Percentiles rank a stretch among this genome's conserved stretches.
Conservation (phyloP, 1,139 yeast genomes). For the Kurtzmaniella quercitrusa region DNA sequence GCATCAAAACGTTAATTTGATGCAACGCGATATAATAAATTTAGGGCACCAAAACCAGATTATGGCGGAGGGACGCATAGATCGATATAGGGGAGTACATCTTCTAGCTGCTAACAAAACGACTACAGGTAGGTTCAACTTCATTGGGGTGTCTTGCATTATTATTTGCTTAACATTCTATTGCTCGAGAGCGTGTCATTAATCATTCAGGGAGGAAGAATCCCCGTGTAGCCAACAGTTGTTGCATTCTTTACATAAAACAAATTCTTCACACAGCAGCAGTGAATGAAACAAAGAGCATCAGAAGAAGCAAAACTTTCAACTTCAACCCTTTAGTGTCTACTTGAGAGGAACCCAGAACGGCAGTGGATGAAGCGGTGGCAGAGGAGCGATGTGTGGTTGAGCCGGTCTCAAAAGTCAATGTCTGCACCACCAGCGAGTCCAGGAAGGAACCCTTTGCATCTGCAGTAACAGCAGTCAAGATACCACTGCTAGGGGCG, state of each 20-base stretch:
- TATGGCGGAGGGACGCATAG: too few relatives aligned
- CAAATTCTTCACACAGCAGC: slow-evolving; percentile 2
- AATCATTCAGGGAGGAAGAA: not conserved
- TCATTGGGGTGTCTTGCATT: not conserved
- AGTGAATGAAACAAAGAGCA: slow-evolving; percentile 3
- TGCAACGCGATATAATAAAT: not conserved
- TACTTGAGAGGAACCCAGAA: not conserved
- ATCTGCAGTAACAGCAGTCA: not conserved
- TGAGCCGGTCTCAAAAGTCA: slow-evolving; percentile 4
- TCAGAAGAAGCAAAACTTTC: not conserved
- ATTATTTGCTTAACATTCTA: not conserved
- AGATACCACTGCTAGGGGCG: not conserved
- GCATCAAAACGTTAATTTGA: not conserved
- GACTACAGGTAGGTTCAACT: too few relatives aligned
- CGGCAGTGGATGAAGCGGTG: not conserved
- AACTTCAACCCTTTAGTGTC: not conserved
- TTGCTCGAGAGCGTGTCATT: not conserved
- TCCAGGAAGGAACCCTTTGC: slow-evolving; percentile 6
- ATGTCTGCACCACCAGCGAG: slow-evolving; percentile 5
- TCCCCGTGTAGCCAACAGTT: not conserved
- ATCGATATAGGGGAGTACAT: too few relatives aligned
- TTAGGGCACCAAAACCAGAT: not conserved
- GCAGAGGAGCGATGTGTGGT: not conserved
- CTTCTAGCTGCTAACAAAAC: too few relatives aligned
- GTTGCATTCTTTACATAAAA: not conserved